Evolutionary conservation across 1,139 yeast genomes (phyloP).

Genomic region (Saccharomyces hybrid): DNA sequence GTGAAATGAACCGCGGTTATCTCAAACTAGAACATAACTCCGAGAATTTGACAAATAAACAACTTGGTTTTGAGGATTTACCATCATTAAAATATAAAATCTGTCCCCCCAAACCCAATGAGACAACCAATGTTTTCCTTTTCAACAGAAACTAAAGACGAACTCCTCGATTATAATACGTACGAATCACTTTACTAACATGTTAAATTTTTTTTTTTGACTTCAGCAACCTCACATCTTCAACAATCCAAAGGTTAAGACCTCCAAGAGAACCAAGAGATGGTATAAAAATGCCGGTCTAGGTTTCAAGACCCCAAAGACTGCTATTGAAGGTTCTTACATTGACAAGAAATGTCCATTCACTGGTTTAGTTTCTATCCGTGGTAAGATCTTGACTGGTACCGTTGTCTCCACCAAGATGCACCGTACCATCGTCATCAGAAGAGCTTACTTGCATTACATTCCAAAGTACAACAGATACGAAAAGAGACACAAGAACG

Average conservation of each 20-base stretch:
- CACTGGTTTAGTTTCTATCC: slow-evolving; percentile 92
- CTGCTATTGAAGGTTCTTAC: slow-evolving; percentile 98
- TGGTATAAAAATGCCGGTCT: slow-evolving; percentile 99
- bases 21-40: too few relatives aligned
- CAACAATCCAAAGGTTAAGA: slow-evolving; percentile 99
- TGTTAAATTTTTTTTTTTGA: not conserved
- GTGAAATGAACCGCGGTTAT: too few relatives aligned
- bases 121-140: not conserved
- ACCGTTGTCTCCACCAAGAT: slow-evolving; percentile 99
- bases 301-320: slow-evolving; percentile 99
- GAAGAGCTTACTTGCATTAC: slow-evolving; percentile 99
- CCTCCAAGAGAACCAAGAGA: slow-evolving; percentile 98
- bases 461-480: slow-evolving; percentile 99
- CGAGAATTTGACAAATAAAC: too few relatives aligned
- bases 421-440: slow-evolving; percentile 99
- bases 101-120: not conserved
- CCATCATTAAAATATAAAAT: too few relatives aligned
- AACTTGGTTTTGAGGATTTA: too few relatives aligned
- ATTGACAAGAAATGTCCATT: slow-evolving; percentile 99
- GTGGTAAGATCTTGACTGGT: slow-evolving; percentile 98
- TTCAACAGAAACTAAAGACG: not conserved
- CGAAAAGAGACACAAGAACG: slow-evolving; percentile 99
- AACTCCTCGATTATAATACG: not conserved
- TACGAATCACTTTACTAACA: not conserved
- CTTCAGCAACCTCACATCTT: slow-evolving; percentile 98